A percentile compares a stretch with the other conserved stretches of the same genome.
Conservation (phyloP, 805 yeast genomes). For the Cyberlindnera subsufficiens region DNA sequence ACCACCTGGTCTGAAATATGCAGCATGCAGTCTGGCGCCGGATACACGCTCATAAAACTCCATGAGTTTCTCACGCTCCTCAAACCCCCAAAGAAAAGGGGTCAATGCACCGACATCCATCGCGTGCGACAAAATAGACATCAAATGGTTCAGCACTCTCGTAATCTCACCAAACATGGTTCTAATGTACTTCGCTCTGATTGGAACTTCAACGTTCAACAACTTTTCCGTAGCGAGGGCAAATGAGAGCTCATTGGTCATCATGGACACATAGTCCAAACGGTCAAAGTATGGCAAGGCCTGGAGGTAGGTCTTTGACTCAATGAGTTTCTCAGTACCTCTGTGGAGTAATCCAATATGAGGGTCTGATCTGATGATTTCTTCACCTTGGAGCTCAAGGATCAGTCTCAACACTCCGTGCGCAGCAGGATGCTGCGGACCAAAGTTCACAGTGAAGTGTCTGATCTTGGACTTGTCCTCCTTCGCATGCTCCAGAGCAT, state of each 20-base stretch:
- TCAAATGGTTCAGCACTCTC: conserved; percentile 74
- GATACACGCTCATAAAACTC: conserved; percentile 88
- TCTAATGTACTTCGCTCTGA: conserved; percentile 79
- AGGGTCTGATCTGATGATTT: conserved; percentile 80
- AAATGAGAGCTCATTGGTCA: conserved; percentile 86
- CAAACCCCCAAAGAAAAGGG: conserved; percentile 92
- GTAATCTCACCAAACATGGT: conserved; percentile 86
- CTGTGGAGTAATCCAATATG: conserved; percentile 84
- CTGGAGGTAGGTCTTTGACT: conserved; percentile 80
- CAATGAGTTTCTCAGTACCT: conserved; percentile 87
- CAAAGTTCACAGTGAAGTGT: conserved; percentile 85
- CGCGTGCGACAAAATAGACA: conserved; percentile 83
- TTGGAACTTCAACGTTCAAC: conserved; percentile 77
- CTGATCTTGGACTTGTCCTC: conserved; percentile 46
- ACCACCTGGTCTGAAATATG: conserved; percentile 89
- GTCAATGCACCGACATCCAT: conserved; percentile 95
- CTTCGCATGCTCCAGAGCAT: conserved; percentile 19
- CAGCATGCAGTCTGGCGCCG: conserved; percentile 86
- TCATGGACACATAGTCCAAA: conserved; percentile 79
- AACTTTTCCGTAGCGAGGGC: conserved; percentile 80
- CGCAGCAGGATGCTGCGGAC: conserved; percentile 94
- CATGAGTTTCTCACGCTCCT: conserved; percentile 89
- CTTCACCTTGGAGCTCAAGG: conserved; percentile 84
- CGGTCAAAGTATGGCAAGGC: conserved; percentile 87
- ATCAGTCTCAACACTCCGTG: conserved; percentile 88